Evolutionary conservation across 2,329 filamentous ascomycete genomes (phyloP).

Genomic region (Paraphoma chrysanthemicola): DNA sequence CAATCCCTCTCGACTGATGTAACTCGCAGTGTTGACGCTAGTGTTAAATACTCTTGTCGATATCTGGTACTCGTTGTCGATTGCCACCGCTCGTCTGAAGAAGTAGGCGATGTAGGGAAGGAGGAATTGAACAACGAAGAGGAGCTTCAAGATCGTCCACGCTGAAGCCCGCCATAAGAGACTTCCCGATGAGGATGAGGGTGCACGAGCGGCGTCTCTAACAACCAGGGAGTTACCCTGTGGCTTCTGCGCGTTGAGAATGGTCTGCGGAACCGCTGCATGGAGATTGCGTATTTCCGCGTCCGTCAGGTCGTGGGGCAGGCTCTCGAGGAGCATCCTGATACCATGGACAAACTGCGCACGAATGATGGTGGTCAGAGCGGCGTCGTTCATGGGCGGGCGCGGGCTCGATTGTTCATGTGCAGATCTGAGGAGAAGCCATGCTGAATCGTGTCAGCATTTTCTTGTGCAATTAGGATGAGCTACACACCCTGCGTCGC

Average conservation of each 20-base stretch:
- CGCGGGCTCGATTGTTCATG: slow-evolving; percentile 52
- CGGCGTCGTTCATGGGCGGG: slow-evolving; percentile 32
- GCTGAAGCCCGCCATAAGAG: slow-evolving; percentile 67
- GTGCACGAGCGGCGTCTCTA: neutral
- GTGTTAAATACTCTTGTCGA: slow-evolving; percentile 66
- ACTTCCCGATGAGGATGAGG: slow-evolving; percentile 20
- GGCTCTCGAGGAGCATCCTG: slow-evolving; percentile 68
- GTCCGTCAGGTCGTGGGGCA: slow-evolving; percentile 64
- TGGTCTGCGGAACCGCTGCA: slow-evolving; percentile 56
- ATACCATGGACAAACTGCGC: slow-evolving; percentile 70
- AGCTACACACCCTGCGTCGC: slow-evolving; percentile 54
- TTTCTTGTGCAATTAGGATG: neutral
- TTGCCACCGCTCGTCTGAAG: slow-evolving; percentile 55
- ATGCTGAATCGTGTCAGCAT: slow-evolving; percentile 48
- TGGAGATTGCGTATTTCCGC: slow-evolving; percentile 62
- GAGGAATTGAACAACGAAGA: slow-evolving; percentile 66
- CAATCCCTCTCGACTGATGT: slow-evolving; percentile 60
- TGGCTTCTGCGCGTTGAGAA: slow-evolving; percentile 21
- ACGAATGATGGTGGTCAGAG: slow-evolving; percentile 59
- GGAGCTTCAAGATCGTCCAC: slow-evolving; percentile 62
- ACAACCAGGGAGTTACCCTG: slow-evolving; percentile 4
- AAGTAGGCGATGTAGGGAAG: slow-evolving; percentile 67
- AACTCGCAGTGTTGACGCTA: slow-evolving; percentile 61
- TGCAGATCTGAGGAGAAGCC: slow-evolving; percentile 54
- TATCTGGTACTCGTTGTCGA: slow-evolving; percentile 48